Evolutionary conservation across 768 basidiomycete genomes (phyloP).

Genomic region (Rhodotorula kratochvilovae): DNA sequence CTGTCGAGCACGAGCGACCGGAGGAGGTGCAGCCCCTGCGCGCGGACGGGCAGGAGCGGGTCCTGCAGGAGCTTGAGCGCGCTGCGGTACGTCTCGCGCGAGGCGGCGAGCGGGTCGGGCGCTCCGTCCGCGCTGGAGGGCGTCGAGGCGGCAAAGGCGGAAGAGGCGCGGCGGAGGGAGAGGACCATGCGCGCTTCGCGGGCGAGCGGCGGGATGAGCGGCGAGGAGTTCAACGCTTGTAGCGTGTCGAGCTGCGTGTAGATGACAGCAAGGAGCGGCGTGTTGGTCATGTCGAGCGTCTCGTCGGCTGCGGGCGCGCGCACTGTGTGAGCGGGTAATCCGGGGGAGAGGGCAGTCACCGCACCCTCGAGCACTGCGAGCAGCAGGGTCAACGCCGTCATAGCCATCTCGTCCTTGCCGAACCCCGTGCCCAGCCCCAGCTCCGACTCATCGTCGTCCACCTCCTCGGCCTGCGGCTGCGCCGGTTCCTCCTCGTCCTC

Average conservation of each 20-base stretch:
- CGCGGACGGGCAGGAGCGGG: slow-evolving; percentile 85
- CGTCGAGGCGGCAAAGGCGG: slow-evolving; percentile 46
- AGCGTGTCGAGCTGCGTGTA: slow-evolving; percentile 61
- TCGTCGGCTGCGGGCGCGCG: slow-evolving; percentile 41
- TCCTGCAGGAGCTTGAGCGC: slow-evolving; percentile 84
- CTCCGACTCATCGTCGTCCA: slow-evolving; percentile 45
- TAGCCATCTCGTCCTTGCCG: slow-evolving; percentile 59
- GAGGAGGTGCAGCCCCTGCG: slow-evolving; percentile 79
- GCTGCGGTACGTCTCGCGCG: slow-evolving; percentile 72
- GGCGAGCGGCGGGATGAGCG: slow-evolving; percentile 58
- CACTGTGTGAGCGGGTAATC: too few species aligned
- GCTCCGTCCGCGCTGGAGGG: slow-evolving; percentile 41
- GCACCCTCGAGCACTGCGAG: slow-evolving; percentile 82
- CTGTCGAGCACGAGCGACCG: slow-evolving; percentile 60
- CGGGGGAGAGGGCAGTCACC: slow-evolving; percentile 7
- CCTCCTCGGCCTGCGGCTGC: slow-evolving; percentile 45
- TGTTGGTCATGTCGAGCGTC: slow-evolving; percentile 47
- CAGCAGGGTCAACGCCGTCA: slow-evolving; percentile 73
- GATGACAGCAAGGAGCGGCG: slow-evolving; percentile 67
- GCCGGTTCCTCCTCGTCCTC: slow-evolving; percentile 45
- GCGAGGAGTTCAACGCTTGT: slow-evolving; percentile 52
- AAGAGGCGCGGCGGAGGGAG: slow-evolving; percentile 68
- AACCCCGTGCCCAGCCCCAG: slow-evolving; percentile 60
- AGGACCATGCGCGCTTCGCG: slow-evolving; percentile 79
- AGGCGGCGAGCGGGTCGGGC: slow-evolving; percentile 48